A percentile compares a stretch with the other conserved stretches of the same genome.
phyloP scores from a whole-genome alignment of 805 yeast genomes.

The Cyberlindnera euphorbiiphila region DNA sequence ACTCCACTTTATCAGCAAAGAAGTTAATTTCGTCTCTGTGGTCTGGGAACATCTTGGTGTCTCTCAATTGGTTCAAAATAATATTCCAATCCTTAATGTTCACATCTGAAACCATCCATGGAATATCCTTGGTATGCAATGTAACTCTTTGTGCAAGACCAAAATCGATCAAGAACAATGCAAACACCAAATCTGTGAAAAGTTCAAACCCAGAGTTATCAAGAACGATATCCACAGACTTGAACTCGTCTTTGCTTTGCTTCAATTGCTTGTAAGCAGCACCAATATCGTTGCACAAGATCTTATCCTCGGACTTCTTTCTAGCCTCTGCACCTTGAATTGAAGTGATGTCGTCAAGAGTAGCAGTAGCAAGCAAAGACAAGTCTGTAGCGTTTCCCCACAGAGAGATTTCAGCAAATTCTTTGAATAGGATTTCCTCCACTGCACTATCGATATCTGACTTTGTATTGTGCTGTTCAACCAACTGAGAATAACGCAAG shows the following conservation, averaged over 20 bases:
- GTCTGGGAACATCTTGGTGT: constrained; percentile 46
- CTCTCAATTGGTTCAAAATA: constrained; percentile 52
- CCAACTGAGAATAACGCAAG: constrained; percentile 47
- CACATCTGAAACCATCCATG: constrained; percentile 98
- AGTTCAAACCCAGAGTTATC: constrained; percentile 96
- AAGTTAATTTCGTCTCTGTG: constrained; percentile 43
- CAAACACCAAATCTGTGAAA: constrained; percentile 73
- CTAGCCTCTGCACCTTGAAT: constrained; percentile 90
- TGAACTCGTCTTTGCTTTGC: constrained; percentile 16
- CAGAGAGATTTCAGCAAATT: constrained; percentile 79
- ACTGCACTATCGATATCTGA: constrained; percentile 35
- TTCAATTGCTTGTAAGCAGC: constrained; percentile 56
- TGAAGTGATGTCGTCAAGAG: constrained; percentile 83
- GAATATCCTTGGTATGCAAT: constrained; percentile 84
- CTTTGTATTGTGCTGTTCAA: constrained; percentile 23
- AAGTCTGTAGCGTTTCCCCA: constrained; percentile 99
- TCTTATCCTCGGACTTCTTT: constrained; percentile 73
- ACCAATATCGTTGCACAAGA: constrained; percentile 70
- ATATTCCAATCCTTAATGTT: constrained; percentile 73
- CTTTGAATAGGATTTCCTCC: constrained; percentile 62
- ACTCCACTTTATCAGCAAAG: constrained; percentile 43
- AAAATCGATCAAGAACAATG: constrained; percentile 66
- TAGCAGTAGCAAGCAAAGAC: constrained; percentile 83
- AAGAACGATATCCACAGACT: constrained; percentile 73
- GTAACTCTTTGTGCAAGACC: constrained; percentile 60